Conservation (phyloP, 192 early-diverging fungal genomes). For the Rhizophlyctis rosea region DNA sequence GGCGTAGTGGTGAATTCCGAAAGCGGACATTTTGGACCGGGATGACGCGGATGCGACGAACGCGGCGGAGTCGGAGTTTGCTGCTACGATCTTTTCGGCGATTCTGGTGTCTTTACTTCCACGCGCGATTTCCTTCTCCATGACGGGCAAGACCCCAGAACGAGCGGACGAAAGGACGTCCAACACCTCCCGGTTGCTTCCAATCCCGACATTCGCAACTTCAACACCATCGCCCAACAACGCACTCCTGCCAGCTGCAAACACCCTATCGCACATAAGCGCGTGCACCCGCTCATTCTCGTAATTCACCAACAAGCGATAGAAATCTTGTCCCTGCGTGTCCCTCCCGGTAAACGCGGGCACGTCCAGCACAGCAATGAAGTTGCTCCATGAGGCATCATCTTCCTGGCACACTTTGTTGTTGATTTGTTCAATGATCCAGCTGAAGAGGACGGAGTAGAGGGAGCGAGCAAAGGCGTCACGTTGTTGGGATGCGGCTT, state of each 20-base stretch:
- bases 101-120: constrained; percentile 31
- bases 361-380: constrained; percentile 80
- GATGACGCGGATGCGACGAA: constrained; percentile 29
- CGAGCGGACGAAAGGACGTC: constrained; percentile 15
- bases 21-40: constrained; percentile 51
- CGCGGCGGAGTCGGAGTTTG: constrained; percentile 38
- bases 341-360: constrained; percentile 45
- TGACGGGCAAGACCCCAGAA: constrained; percentile 34
- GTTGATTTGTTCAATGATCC: constrained; percentile 89
- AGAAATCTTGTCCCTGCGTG: constrained; percentile 33
- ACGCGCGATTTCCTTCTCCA: constrained; percentile 36
- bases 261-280: constrained; percentile 33
- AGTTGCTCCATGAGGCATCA: constrained; percentile 62
- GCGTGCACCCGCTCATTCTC: constrained; percentile 43
- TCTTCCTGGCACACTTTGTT: constrained; percentile 71
- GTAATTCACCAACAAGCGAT: constrained; percentile 51
- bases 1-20: constrained; percentile 44
- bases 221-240: constrained; percentile 34
- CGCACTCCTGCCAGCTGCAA: constrained; percentile 30
- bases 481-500: constrained; percentile 71
- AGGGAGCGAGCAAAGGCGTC: constrained; percentile 78
- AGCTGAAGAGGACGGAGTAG: constrained; percentile 73
- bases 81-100: constrained; percentile 28
- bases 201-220: constrained; percentile 56
- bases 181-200: constrained; percentile 24